Percentiles rank a stretch among this genome's conserved stretches.
Conservation (phyloP, 1,139 yeast genomes). For the Geotrichum phurueaensis region DNA sequence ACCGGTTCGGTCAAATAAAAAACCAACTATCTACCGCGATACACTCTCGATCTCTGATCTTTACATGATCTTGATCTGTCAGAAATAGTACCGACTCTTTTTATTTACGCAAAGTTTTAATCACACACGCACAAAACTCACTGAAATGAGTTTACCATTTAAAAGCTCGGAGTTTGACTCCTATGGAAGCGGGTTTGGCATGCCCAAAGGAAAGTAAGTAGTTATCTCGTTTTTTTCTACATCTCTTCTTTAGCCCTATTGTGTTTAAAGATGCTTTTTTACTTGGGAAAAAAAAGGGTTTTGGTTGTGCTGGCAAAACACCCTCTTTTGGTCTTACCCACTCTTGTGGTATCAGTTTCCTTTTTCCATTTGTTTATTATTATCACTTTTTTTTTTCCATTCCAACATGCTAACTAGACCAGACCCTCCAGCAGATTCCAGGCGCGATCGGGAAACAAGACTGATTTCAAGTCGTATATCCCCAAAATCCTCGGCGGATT, state of each 20-base stretch:
- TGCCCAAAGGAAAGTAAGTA: conserved; percentile 13
- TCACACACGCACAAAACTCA: not conserved
- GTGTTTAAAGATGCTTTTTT: not conserved
- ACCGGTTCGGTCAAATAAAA: not conserved
- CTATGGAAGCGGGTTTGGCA: conserved; percentile 9
- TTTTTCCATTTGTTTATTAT: not conserved
- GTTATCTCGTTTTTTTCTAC: not conserved
- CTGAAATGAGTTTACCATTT: conserved; percentile 28
- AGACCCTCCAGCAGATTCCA: conserved; percentile 9
- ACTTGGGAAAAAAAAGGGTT: not conserved
- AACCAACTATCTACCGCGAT: not conserved
- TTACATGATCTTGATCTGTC: not conserved
- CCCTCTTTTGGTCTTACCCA: too few relatives aligned
- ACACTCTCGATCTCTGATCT: not conserved
- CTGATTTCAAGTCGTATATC: not conserved
- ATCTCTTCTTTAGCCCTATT: not conserved
- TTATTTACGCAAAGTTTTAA: not conserved
- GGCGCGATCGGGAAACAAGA: conserved; percentile 4
- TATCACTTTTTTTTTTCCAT: not conserved
- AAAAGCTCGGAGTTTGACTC: conserved; percentile 29
- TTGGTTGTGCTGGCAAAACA: too few relatives aligned
- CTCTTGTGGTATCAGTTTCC: too few relatives aligned
- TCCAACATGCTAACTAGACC: not conserved
- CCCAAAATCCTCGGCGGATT: conserved; percentile 4
- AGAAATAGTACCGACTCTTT: not conserved